These are phyloP conservation scores for Coemansia sp. DNA, from an alignment of 192 early-diverging fungal genomes.

Conservation along the genomic window DNA sequence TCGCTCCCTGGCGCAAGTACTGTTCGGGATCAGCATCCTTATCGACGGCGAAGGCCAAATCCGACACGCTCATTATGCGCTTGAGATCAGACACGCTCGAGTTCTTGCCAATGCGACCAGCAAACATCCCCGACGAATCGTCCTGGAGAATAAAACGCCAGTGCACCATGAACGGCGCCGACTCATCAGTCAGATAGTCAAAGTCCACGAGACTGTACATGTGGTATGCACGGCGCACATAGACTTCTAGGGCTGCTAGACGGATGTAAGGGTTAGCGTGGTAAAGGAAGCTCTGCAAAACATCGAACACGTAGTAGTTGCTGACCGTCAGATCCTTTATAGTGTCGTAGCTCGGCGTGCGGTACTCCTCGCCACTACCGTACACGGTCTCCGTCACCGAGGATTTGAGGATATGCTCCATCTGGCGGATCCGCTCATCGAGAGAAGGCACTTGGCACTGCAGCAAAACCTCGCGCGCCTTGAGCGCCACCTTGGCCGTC, in stretches of 20 bases:
- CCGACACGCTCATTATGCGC: constrained; percentile 77
- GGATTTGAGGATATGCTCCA: constrained; percentile 78
- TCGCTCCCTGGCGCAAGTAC: constrained; percentile 82
- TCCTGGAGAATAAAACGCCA: constrained; percentile 78
- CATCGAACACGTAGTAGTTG: constrained; percentile 94
- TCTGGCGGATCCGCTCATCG: constrained; percentile 82
- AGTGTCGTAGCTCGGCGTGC: constrained; percentile 75
- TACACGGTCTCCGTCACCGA: constrained; percentile 78
- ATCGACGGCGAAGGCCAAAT: constrained; percentile 77
- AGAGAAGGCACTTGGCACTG: constrained; percentile 90
- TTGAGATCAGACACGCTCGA: constrained; percentile 56
- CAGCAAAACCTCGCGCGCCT: constrained; percentile 93
- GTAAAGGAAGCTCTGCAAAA: constrained; percentile 92
- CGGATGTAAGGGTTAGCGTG: constrained; percentile 76
- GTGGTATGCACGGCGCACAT: constrained; percentile 96
- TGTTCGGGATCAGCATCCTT: constrained; percentile 65
- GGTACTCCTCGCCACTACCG: constrained; percentile 69
- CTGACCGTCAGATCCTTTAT: constrained; percentile 87
- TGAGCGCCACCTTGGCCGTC: constrained; percentile 88
- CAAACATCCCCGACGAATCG: constrained; percentile 57
- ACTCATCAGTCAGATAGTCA: constrained; percentile 66
- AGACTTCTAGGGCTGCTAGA: constrained; percentile 91
- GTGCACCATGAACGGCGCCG: constrained; percentile 66
- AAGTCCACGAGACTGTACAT: constrained; percentile 92
- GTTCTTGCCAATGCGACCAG: constrained; percentile 30